Evolutionary conservation across 2,329 filamentous ascomycete species (phyloP), one percentile per base, ranked within the genome.

Genomic region (Dendryphion nanum): DNA sequence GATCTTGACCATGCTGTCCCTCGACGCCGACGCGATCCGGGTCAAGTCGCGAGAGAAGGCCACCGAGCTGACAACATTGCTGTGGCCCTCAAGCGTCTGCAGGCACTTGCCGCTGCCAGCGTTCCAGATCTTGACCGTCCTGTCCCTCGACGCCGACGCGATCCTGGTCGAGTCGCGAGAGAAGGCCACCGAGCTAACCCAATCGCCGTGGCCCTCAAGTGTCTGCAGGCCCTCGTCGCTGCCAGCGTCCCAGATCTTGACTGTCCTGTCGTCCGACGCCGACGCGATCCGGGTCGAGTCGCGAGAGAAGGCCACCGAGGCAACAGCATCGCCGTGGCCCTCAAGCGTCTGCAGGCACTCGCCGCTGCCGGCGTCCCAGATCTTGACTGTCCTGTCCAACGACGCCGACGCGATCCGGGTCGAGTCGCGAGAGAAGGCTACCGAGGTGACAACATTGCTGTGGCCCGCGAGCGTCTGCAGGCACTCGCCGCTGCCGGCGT

Each of bases 321-420:
- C 40, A 33, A 47, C 37, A 20, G n/a, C n/a, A n/a, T n/a, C n/a
- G n/a, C 47, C 47, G 16, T 98, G 93, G 67, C 97, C 97, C 37
- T 54, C 39, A 29, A 58, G 46, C 20, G 34, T 45, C 29, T 42
- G 38, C 24, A 45, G 39, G 16, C 30, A 39, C 33, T n/a, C 15
- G 34, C 29, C 43, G 2, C 78, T 83, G 33, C 18, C 31, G 1
- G 38, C 36, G 30, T 57, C 50, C 44, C 38, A 54, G n/a, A 56
- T 30, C 43, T 36, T 45, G 29, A 54, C 42, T 5, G 39, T 45
- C 30, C 54, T 44, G 15, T 30, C 29, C 5, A 30, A 13, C 14
- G 31, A 33, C 16, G 16, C 44, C 6, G 51, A 52, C 10, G 46
- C 44, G n/a, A 50, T 16, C 15, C 31, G 31, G 12, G 6, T 24